phyloP scores from a whole-genome alignment of 257 asterid species.

The Handroanthus guayacan region DNA sequence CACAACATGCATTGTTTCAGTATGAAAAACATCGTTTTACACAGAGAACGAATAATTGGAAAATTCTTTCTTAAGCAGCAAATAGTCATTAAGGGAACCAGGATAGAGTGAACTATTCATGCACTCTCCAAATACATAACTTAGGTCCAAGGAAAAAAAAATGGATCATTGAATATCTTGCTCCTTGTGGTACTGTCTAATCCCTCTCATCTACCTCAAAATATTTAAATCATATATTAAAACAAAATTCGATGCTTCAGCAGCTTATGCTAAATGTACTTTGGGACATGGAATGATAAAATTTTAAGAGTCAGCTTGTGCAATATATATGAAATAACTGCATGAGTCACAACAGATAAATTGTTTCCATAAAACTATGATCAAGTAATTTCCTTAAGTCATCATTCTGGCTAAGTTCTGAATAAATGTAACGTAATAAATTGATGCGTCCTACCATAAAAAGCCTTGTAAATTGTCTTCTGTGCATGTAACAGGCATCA shows the following conservation, averaged over 20 bases:
- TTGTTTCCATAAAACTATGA: conserved; percentile 1
- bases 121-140: not conserved
- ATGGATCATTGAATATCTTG: conserved; percentile 18
- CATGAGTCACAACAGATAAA: conserved; percentile 7
- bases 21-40: conserved; percentile 37
- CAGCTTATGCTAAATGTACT: conserved; percentile 1
- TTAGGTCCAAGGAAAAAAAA: conserved; percentile 11
- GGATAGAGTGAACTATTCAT: not conserved
- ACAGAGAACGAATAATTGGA: conserved; percentile 40
- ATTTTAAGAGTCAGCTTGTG: not conserved
- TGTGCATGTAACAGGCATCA: conserved; percentile 44
- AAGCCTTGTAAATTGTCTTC: conserved; percentile 38
- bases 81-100: conserved; percentile 4
- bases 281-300: conserved; percentile 1
- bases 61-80: conserved; percentile 21
- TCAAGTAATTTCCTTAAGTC: conserved; percentile 24
- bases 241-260: not conserved
- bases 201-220: not conserved
- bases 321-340: conserved; percentile 16
- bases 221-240: conserved; percentile 16
- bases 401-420: conserved; percentile 4
- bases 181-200: not conserved
- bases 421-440: conserved; percentile 3
- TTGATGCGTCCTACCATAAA: conserved; percentile 29
- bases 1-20: conserved; percentile 46